Conservation (phyloP, 2,329 filamentous ascomycete species). For the Penicillium palitans region DNA sequence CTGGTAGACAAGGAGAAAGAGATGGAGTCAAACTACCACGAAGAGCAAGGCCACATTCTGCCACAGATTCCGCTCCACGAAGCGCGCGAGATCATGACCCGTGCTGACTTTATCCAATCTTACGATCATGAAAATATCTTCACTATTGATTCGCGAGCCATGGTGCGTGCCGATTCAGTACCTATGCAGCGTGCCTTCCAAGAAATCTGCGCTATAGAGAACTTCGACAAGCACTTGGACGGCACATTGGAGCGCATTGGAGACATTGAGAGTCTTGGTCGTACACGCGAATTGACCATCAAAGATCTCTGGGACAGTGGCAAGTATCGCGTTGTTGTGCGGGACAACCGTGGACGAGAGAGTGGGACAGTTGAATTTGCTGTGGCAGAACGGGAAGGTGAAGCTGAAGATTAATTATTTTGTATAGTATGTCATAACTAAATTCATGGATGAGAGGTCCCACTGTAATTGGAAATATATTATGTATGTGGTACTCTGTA, state of each 20-base stretch:
- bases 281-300: constrained; percentile 91
- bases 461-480: not conserved
- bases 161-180: constrained; percentile 88
- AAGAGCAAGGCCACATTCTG: constrained; percentile 68
- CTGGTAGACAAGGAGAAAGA: constrained; percentile 79
- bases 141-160: constrained; percentile 82
- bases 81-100: constrained; percentile 90
- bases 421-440: constrained; percentile 4
- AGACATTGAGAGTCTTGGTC: constrained; percentile 89
- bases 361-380: constrained; percentile 51
- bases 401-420: constrained; percentile 33
- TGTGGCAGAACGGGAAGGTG: constrained; percentile 40
- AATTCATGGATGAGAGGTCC: not conserved
- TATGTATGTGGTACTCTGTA: too few relatives aligned
- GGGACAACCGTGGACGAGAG: constrained; percentile 49
- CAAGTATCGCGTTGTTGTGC: constrained; percentile 67
- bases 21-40: constrained; percentile 63
- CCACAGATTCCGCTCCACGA: constrained; percentile 79
- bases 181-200: constrained; percentile 94
- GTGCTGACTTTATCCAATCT: constrained; percentile 87
- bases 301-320: constrained; percentile 89
- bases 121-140: constrained; percentile 96
- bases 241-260: constrained; percentile 79
- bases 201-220: constrained; percentile 72
- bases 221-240: constrained; percentile 80